Conservation (phyloP, 306 rosid species). For the Fragaria nilgerrensis region DNA sequence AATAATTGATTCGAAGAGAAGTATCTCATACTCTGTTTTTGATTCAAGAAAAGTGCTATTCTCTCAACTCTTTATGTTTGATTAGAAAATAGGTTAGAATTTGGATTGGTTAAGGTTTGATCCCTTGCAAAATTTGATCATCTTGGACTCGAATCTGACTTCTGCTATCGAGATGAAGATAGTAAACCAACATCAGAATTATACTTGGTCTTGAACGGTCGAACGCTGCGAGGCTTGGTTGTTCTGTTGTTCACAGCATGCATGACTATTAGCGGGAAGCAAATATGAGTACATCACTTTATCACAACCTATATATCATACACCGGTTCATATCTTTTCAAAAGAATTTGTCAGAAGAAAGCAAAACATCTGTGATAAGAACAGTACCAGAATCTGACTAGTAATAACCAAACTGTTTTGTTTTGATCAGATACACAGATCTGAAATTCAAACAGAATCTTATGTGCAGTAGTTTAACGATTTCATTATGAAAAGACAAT, state of each 20-base stretch:
- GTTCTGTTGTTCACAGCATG: neutral
- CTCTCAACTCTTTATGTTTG: neutral
- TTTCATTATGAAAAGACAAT: neutral
- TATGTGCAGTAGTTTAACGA: neutral
- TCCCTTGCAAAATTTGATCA: neutral
- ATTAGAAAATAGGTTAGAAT: neutral
- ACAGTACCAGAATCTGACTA: neutral
- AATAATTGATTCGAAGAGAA: neutral
- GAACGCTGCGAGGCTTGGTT: neutral
- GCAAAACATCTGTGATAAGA: neutral
- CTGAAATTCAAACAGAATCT: neutral
- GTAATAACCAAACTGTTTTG: neutral
- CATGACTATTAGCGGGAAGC: neutral
- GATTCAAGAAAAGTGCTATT: neutral
- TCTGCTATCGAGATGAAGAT: no score
- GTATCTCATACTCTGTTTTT: neutral
- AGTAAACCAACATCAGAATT: no score
- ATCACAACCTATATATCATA: neutral
- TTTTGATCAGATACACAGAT: neutral
- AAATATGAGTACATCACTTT: neutral
- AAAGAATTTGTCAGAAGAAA: neutral
- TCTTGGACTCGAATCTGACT: neutral
- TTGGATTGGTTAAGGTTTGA: neutral
- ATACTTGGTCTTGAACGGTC: neutral
- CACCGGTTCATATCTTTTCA: neutral